Evolutionary conservation across 805 yeast species (phyloP), one percentile per base, ranked within the genome.

Genomic region (Wickerhamomyces canadensis): DNA sequence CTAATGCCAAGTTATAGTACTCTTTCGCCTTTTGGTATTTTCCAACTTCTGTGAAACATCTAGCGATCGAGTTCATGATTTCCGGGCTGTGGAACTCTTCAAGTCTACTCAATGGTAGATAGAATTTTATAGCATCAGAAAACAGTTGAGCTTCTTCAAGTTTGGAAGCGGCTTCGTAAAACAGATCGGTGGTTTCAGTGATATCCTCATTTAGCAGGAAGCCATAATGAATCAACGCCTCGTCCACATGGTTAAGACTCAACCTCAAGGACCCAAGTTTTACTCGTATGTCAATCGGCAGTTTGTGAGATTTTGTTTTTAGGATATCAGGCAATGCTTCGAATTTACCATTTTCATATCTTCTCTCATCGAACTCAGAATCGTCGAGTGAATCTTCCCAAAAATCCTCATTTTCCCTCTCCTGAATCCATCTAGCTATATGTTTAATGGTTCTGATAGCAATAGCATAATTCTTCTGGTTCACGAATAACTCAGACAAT

Each of bases 251-350:
- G 36, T 76, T 79, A 26, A 76, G 61, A 38, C 78, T 76, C 23
- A 93, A 61, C 41, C 98, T 70, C 34, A 85, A 68, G 10, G 78
- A 58, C 0, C 96, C 95, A 18, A 93, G 56, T 57, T 93, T 85
- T 22, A 78, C 80, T 37, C 98, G 62, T 19, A 93, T 84, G 62
- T 91, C 98, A 33, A 89, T 78, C 2, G 98, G 98, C 16, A 93
- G 60, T 8, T 69, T 51, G 49, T 68, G 68, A 26, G 61, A 45
- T 38, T 64, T 57, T 5, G 60, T 55, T 38, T 71, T 73, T 32
- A 60, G 61, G 11, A 41, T 43, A 27, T 52, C 54, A 1, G 68
- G 48, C 19, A 75, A 45, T 1, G 66, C 58, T 35, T 65, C 68
- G 47, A 57, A 76, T 33, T 64, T 65, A 9, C 63, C 58, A 46